Evolutionary conservation across 305 asterid species (phyloP).

Genomic region (Solanum chacoense): DNA sequence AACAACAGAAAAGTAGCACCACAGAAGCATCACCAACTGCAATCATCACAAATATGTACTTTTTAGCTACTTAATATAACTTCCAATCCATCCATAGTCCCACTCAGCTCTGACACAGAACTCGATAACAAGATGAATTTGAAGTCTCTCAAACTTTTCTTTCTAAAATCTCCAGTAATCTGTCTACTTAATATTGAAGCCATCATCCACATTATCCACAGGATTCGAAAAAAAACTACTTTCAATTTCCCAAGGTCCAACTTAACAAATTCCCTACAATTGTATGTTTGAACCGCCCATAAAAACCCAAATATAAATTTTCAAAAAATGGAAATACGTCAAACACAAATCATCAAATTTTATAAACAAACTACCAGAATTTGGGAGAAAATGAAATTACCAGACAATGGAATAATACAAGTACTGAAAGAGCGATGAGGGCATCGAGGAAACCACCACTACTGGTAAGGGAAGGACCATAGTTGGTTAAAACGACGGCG

Average conservation of each 20-base stretch:
- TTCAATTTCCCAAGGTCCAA: not conserved
- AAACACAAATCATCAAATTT: not conserved
- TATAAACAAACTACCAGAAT: not conserved
- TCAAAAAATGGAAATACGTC: not conserved
- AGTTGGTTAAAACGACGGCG: constrained; percentile 71
- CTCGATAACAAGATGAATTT: not conserved
- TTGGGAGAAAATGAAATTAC: constrained; percentile 34
- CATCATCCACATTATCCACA: not conserved
- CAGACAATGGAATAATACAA: constrained; percentile 74
- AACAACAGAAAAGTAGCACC: constrained; percentile 96
- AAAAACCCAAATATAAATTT: not conserved
- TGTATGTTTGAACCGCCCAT: not conserved
- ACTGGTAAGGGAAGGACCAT: constrained; percentile 63
- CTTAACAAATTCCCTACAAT: not conserved
- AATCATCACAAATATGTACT: constrained; percentile 1
- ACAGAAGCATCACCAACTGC: constrained; percentile 91
- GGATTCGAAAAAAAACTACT: not conserved
- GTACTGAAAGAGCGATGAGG: constrained; percentile 51
- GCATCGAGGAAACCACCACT: constrained; percentile 27
- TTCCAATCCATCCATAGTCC: not conserved
- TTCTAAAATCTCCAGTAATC: not conserved
- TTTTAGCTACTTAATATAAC: not conserved
- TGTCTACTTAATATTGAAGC: not conserved
- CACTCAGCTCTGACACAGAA: not conserved
- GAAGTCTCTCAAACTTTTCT: not conserved